Base-by-base conservation (phyloP, 2,329 filamentous ascomycete species). In the Diaporthe destruens region DNA sequence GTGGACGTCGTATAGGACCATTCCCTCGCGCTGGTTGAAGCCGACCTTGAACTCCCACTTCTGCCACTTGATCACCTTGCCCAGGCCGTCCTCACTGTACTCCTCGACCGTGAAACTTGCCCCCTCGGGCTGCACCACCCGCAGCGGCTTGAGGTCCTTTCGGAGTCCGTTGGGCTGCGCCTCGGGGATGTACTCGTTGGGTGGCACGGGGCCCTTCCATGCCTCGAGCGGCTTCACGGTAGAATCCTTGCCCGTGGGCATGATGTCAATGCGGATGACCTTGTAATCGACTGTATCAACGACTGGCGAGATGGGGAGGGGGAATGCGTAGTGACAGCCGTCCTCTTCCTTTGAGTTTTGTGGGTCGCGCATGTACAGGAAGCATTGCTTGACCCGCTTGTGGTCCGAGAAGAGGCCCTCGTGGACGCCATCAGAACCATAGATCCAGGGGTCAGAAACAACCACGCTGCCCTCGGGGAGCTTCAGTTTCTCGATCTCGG, bases 281-380 rank as follows among this genome's bases (percentile, higher is more conserved):
- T 91, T 89, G 82, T 89, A 87, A 1, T 86, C 89, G 53, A 86
- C 85, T 0, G 87, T 87, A 77, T 90, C 90, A 54, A 94, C 84
- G 25, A 93, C 91, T 0, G 91, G 91, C 1, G 90, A 92, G 74
- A 92, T 89, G n/a, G 88, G 85, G 2, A 93, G 82, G 0, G 91
- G 91, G 75, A 92, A 87, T 0, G 91, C 89, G 77, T 93, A 93
- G 79, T 93, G 90, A 77, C 92, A 92, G 54, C 88, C 88, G 77
- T 94, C 91, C n/a, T 82, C 80, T 76, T 92, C 88, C 8, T 82
- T 78, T 0, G 88, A 77, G 77, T 93, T 91, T 39, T 84, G 81
- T 2, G 90, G 89, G 75, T 92, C 90, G 29, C 89, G 84, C 81
- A 92, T 86, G 80, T 93, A 93, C 69, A 93, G 80, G 81, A 91